These are phyloP conservation scores for Dendrobium chrysotoxum DNA, from an alignment of 106 monocot genomes.

Conservation along the genomic window DNA sequence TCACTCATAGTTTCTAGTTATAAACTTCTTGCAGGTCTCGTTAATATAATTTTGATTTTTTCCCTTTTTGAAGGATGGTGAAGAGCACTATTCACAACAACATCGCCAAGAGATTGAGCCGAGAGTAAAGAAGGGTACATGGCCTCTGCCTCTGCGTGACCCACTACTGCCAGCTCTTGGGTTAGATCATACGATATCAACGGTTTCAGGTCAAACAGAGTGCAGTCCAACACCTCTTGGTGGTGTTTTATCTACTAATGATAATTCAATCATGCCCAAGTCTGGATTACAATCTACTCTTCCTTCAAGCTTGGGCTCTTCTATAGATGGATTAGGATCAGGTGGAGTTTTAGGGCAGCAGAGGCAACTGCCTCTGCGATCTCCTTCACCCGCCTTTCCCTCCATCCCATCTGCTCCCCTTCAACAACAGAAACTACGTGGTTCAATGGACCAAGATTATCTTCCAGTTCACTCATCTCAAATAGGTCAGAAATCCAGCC, in stretches of 20 bases:
- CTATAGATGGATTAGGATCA: conserved; percentile 10
- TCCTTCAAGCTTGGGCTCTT: conserved; percentile 25
- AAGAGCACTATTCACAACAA: conserved; percentile 20
- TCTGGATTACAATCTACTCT: conserved; percentile 19
- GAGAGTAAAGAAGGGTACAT: conserved; percentile 23
- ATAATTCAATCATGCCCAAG: conserved; percentile 23
- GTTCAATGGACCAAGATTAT: conserved; percentile 15
- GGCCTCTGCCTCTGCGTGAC: conserved; percentile 32
- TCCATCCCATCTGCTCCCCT: conserved; percentile 19
- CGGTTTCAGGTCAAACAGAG: conserved; percentile 30
- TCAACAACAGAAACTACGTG: conserved; percentile 20
- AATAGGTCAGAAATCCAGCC: conserved; percentile 24
- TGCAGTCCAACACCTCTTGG: conserved; percentile 13
- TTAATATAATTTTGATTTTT: background rate
- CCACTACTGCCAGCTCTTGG: conserved; percentile 8
- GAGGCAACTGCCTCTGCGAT: conserved; percentile 20
- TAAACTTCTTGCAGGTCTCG: background rate
- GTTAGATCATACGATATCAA: conserved; percentile 26
- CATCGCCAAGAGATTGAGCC: conserved; percentile 25
- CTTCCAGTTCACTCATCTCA: conserved; percentile 15
- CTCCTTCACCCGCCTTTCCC: conserved; percentile 21
- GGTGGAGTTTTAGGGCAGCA: conserved; percentile 25
- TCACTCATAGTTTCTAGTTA: background rate
- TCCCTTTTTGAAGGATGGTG: conserved; percentile 40
- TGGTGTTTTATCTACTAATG: conserved; percentile 24